phyloP scores from a whole-genome alignment of 2,329 filamentous ascomycete species.

The Aspergillus sp. region DNA sequence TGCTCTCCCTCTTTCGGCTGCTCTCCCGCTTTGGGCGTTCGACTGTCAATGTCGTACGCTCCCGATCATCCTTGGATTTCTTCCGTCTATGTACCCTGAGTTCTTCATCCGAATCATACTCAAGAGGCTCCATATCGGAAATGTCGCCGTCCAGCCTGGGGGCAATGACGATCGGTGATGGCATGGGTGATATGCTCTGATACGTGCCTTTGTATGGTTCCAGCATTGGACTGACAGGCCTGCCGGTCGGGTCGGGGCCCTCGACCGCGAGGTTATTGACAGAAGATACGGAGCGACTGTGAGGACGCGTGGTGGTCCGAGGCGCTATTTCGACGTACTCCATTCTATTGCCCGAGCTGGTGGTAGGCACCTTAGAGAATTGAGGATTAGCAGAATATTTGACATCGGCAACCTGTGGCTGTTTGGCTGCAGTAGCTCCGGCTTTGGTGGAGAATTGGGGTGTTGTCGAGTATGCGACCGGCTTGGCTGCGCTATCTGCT shows the following conservation, averaged over 20 bases:
- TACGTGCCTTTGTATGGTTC: slow-evolving; percentile 94
- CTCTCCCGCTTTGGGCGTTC: slow-evolving; percentile 28
- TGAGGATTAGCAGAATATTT: slow-evolving; percentile 23
- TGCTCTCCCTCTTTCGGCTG: slow-evolving; percentile 24
- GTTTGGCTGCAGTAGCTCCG: slow-evolving; percentile 5
- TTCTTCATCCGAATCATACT: slow-evolving; percentile 32
- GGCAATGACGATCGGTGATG: slow-evolving; percentile 68
- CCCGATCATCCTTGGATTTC: slow-evolving; percentile 33
- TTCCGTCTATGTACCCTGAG: slow-evolving; percentile 30
- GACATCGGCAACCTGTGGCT: slow-evolving; percentile 12
- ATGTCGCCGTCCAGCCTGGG: slow-evolving; percentile 59
- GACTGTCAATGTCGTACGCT: slow-evolving; percentile 30
- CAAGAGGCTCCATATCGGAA: slow-evolving; percentile 52
- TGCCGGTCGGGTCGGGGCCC: slow-evolving; percentile 42
- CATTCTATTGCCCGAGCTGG: slow-evolving; percentile 24
- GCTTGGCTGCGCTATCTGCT: slow-evolving; percentile 21
- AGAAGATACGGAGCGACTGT: slow-evolving; percentile 42
- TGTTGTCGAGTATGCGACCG: slow-evolving; percentile 28
- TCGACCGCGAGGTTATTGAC: slow-evolving; percentile 41
- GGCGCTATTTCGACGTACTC: slow-evolving; percentile 41
- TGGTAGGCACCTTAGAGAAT: slow-evolving; percentile 26
- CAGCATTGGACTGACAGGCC: slow-evolving; percentile 79
- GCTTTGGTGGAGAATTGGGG: slow-evolving; percentile 29
- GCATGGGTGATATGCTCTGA: slow-evolving; percentile 93
- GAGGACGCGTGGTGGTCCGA: slow-evolving; percentile 27